Percentiles rank a stretch among this genome's conserved stretches.
phyloP scores from a whole-genome alignment of 2,329 filamentous ascomycete genomes.

The Leptographium procerum region DNA sequence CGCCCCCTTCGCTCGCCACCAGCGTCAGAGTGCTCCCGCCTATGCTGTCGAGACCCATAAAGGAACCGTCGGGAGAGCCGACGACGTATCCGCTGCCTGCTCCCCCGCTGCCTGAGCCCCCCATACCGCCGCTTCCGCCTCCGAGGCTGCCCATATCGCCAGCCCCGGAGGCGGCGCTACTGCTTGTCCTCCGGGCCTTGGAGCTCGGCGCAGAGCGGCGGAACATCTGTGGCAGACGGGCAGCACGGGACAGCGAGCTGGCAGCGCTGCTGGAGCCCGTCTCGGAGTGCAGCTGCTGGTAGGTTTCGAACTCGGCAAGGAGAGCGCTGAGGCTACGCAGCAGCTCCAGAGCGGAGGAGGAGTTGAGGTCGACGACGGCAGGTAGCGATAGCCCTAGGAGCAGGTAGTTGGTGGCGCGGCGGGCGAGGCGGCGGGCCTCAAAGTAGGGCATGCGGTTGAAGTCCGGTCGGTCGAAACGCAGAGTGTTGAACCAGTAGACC shows the following conservation, averaged over 20 bases:
- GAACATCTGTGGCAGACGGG: constrained; percentile 75
- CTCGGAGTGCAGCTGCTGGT: constrained; percentile 75
- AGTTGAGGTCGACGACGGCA: constrained; percentile 77
- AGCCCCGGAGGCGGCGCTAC: constrained; percentile 30
- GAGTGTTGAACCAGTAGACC: constrained; percentile 96
- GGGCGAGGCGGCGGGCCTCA: constrained; percentile 69
- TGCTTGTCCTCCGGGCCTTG: constrained; percentile 45
- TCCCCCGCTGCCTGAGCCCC: constrained; percentile 10
- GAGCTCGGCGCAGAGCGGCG: constrained; percentile 48
- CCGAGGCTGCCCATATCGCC: constrained; percentile 2
- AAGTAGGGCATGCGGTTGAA: constrained; percentile 76
- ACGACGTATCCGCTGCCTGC: constrained; percentile 18
- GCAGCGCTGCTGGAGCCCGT: constrained; percentile 49
- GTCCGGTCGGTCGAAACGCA: constrained; percentile 78
- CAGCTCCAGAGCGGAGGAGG: constrained; percentile 70
- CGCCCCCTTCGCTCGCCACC: constrained; percentile 11
- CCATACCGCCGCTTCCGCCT: constrained; percentile 14
- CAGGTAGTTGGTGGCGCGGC: constrained; percentile 87
- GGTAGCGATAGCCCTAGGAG: constrained; percentile 87
- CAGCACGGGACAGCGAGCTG: constrained; percentile 56
- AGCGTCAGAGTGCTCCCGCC: constrained; percentile 12
- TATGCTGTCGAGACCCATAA: constrained; percentile 35
- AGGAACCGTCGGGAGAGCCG: constrained; percentile 17
- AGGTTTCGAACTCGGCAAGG: constrained; percentile 84
- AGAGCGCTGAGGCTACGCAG: constrained; percentile 77